phyloP scores from a whole-genome alignment of 2,329 filamentous ascomycete genomes.

The Chaetomium olivaceum region DNA sequence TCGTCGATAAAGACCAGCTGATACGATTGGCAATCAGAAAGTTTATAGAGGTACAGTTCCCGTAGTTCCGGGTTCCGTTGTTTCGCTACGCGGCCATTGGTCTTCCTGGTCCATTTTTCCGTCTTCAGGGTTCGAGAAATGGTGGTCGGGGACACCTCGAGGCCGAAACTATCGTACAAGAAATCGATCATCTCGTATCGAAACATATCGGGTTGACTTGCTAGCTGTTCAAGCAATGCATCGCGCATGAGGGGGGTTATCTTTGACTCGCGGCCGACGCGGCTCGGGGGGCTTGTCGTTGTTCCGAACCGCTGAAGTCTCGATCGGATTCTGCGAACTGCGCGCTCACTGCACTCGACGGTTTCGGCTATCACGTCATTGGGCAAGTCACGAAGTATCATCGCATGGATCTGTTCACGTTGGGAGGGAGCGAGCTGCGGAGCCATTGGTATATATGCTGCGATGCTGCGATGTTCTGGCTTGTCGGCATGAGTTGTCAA shows the following conservation, averaged over 20 bases:
- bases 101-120: background rate
- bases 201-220: background rate
- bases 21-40: background rate
- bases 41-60: slow-evolving; percentile 1
- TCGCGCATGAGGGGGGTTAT: slow-evolving; percentile 17
- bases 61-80: background rate
- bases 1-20: slow-evolving; percentile 3
- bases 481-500: background rate
- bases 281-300: slow-evolving; percentile 15
- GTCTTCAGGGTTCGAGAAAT: slow-evolving; percentile 4
- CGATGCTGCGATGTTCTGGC: background rate
- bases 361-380: slow-evolving; percentile 14
- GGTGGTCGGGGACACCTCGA: slow-evolving; percentile 2
- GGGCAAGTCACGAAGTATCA: slow-evolving; percentile 13
- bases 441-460: slow-evolving; percentile 12
- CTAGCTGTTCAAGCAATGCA: background rate
- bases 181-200: slow-evolving; percentile 4
- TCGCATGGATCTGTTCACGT: slow-evolving; percentile 10
- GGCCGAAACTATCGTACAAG: background rate
- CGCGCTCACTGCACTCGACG: slow-evolving; percentile 14
- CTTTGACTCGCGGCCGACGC: slow-evolving; percentile 16
- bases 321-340: slow-evolving; percentile 20
- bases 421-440: slow-evolving; percentile 18
- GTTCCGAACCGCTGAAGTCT: slow-evolving; percentile 16
- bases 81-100: background rate